These are phyloP conservation scores for Hymenotorrendiella dingleyae DNA, from an alignment of 2,329 filamentous ascomycete species.

Conservation along the genomic window DNA sequence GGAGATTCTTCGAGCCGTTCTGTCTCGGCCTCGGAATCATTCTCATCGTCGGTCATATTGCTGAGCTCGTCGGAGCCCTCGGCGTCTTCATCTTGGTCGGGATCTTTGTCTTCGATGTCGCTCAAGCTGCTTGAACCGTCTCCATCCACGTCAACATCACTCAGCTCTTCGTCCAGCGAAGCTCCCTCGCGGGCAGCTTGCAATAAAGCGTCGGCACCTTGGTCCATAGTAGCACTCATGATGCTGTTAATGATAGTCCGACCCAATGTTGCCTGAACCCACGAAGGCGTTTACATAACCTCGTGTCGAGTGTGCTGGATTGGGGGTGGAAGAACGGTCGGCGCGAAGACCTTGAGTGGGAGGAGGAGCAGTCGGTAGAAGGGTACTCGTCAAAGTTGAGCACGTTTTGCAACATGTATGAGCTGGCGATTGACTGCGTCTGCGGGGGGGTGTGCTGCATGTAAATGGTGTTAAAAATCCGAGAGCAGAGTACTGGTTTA, in stretches of 20 bases:
- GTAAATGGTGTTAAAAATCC: constrained; percentile 2
- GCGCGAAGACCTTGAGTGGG: constrained; percentile 8
- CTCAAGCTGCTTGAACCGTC: constrained; percentile 85
- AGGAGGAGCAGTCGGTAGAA: not conserved
- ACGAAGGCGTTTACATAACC: constrained; percentile 26
- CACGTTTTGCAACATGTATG: constrained; percentile 8
- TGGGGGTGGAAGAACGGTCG: constrained; percentile 8
- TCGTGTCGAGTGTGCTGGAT: constrained; percentile 11
- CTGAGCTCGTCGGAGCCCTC: constrained; percentile 31
- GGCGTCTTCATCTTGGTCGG: constrained; percentile 53
- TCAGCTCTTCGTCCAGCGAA: constrained; percentile 25
- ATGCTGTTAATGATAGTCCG: constrained; percentile 18
- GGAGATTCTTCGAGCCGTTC: constrained; percentile 90
- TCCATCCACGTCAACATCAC: constrained; percentile 44
- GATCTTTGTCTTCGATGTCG: constrained; percentile 78
- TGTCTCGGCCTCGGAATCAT: constrained; percentile 84
- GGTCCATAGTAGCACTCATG: constrained; percentile 28
- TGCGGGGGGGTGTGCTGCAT: not conserved
- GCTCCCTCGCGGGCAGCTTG: constrained; percentile 23
- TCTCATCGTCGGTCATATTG: constrained; percentile 46
- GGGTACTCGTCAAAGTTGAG: constrained; percentile 1
- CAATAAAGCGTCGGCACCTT: constrained; percentile 23
- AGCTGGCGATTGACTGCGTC: constrained; percentile 1
- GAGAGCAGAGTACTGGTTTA: no score
- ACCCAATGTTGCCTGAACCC: constrained; percentile 19